Percentiles rank a stretch among this genome's conserved stretches.
phyloP scores from a whole-genome alignment of 345 rosid species.

The Ceriops zippeliana region DNA sequence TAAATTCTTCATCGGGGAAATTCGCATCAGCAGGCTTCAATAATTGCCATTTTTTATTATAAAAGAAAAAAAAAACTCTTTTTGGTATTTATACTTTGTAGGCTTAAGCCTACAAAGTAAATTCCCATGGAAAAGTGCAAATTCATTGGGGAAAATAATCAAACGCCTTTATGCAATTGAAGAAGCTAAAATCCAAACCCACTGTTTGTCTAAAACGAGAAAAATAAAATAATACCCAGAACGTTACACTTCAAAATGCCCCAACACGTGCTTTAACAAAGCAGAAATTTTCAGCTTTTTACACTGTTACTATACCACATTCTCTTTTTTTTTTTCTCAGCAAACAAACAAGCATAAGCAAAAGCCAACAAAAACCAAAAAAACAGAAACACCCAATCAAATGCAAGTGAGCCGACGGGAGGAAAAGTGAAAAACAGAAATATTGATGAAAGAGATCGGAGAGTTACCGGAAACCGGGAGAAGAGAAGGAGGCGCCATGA shows the following conservation, averaged over 20 bases:
- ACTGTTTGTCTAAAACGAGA: neutral
- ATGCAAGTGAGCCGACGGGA: neutral
- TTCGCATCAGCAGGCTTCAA: neutral
- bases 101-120: neutral
- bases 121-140: neutral
- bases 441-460: neutral
- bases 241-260: neutral
- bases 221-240: neutral
- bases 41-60: neutral
- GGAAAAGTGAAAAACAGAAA: neutral
- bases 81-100: neutral
- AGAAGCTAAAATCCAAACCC: neutral
- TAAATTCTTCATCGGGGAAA: neutral
- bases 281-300: neutral
- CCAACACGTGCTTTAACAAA: neutral
- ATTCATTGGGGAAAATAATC: constrained; percentile 2
- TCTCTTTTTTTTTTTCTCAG: neutral
- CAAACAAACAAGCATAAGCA: neutral
- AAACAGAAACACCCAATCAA: neutral
- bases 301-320: neutral
- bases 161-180: neutral
- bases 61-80: neutral
- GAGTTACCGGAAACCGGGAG: constrained; percentile 28
- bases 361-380: neutral
- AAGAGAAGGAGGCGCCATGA: constrained; percentile 31